Evolutionary conservation across 352 stramenopile species (phyloP).

Genomic region (Globisporangium nunn): DNA sequence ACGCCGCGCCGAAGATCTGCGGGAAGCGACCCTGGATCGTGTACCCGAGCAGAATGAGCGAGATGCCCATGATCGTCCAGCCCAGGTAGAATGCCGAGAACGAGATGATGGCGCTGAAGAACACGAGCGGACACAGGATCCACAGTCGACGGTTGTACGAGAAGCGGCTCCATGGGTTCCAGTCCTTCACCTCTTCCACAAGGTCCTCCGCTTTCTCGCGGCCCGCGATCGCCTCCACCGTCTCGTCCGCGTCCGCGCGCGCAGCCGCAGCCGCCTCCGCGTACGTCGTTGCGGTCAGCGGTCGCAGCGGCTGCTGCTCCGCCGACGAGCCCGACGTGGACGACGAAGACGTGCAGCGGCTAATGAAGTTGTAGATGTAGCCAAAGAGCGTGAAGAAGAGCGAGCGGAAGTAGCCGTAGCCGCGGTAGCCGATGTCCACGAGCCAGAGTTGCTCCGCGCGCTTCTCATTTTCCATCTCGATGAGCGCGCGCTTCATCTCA

Average conservation of each 20-base stretch:
- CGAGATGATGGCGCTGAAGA: conserved; percentile 78
- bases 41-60: conserved; percentile 68
- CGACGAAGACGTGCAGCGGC: background rate
- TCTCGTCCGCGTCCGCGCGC: conserved; percentile 44
- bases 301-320: conserved; percentile 19
- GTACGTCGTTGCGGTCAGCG: conserved; percentile 1
- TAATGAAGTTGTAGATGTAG: conserved; percentile 23
- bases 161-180: conserved; percentile 78
- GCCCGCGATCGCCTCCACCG: conserved; percentile 49
- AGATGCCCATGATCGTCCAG: conserved; percentile 79
- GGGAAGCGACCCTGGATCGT: conserved; percentile 81
- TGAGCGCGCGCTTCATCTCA: conserved; percentile 62
- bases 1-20: conserved; percentile 75
- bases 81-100: conserved; percentile 74
- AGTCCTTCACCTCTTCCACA: conserved; percentile 31
- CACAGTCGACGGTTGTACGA: conserved; percentile 55
- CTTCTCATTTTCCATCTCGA: conserved; percentile 75
- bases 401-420: conserved; percentile 62
- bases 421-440: conserved; percentile 77
- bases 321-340: conserved; percentile 2
- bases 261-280: conserved; percentile 9
- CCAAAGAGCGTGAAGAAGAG: conserved; percentile 50
- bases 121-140: conserved; percentile 60
- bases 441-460: conserved; percentile 80
- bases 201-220: conserved; percentile 44